These are phyloP conservation scores for Xylariales sp. DNA, from an alignment of 2,329 filamentous ascomycete species.

Conservation along the genomic window DNA sequence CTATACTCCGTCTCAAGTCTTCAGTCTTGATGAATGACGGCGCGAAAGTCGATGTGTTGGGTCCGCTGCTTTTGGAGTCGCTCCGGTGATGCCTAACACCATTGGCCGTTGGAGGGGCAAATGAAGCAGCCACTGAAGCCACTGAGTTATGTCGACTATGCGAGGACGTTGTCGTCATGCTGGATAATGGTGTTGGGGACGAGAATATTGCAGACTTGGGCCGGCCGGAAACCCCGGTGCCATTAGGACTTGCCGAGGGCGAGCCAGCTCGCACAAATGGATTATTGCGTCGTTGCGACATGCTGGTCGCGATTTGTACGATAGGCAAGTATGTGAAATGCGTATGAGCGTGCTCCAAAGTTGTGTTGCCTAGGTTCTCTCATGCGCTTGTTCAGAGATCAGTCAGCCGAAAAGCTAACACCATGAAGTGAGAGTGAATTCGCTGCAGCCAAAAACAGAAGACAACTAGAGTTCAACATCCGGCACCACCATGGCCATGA, in stretches of 20 bases:
- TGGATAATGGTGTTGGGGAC: conserved; percentile 46
- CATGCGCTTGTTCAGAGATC: too few relatives aligned
- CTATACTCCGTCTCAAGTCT: conserved; percentile 57
- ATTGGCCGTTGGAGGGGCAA: conserved; percentile 31
- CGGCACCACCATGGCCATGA: too few relatives aligned
- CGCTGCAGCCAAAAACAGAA: too few relatives aligned
- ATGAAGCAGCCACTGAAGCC: conserved; percentile 41
- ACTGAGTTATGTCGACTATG: conserved; percentile 69
- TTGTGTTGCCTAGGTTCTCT: too few relatives aligned
- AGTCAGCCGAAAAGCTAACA: too few relatives aligned
- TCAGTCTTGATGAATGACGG: conserved; percentile 93
- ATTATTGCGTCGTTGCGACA: conserved; percentile 72
- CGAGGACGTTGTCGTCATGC: conserved; percentile 34
- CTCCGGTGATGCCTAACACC: conserved; percentile 37
- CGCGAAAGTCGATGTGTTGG: conserved; percentile 79
- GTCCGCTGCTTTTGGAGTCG: conserved; percentile 62
- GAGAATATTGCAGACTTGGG: conserved; percentile 75
- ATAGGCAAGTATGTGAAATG: too few relatives aligned
- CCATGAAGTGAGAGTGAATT: too few relatives aligned
- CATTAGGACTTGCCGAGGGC: conserved; percentile 56
- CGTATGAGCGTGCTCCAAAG: too few relatives aligned
- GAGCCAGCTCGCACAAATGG: conserved; percentile 71
- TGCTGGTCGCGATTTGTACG: conserved; percentile 43
- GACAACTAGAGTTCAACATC: too few relatives aligned
- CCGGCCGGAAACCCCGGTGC: conserved; percentile 36